Conservation (phyloP, 257 asterid genomes). For the Capsicum pubescens region DNA sequence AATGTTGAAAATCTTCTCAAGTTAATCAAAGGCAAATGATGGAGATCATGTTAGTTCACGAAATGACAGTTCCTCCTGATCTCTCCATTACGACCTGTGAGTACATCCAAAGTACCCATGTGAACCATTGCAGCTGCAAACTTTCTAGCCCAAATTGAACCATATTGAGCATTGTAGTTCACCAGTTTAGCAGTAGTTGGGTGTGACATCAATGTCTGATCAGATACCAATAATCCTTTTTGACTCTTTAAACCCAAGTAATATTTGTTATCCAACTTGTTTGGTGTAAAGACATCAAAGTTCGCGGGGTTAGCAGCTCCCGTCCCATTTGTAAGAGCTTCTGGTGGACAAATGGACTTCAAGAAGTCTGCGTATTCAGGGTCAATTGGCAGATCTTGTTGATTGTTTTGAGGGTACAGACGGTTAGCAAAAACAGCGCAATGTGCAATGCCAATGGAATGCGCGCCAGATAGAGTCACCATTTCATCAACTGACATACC, state of each 20-base stretch:
- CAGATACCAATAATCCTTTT: slow-evolving; percentile 35
- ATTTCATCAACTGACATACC: slow-evolving; percentile 35
- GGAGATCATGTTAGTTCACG: background rate
- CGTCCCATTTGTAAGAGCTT: background rate
- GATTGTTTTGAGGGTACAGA: slow-evolving; percentile 23
- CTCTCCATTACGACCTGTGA: slow-evolving; percentile 20
- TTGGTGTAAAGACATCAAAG: slow-evolving; percentile 31
- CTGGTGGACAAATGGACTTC: slow-evolving; percentile 26
- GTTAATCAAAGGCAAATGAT: background rate
- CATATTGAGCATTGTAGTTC: background rate
- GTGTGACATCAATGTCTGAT: background rate
- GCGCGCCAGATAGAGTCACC: slow-evolving; percentile 38
- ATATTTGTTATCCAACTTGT: slow-evolving; percentile 30
- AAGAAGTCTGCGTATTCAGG: slow-evolving; percentile 22
- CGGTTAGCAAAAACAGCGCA: slow-evolving; percentile 31
- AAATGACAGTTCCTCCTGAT: slow-evolving; percentile 24
- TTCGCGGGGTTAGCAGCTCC: background rate
- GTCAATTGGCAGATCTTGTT: slow-evolving; percentile 32
- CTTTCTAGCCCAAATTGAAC: slow-evolving; percentile 20
- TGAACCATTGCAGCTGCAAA: slow-evolving; percentile 27
- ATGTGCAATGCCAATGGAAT: slow-evolving; percentile 36
- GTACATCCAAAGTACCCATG: slow-evolving; percentile 27
- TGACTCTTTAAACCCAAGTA: slow-evolving; percentile 27
- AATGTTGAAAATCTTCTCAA: too few relatives aligned
- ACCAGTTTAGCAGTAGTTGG: slow-evolving; percentile 5